These are phyloP conservation scores for Linanthus parryae DNA, from an alignment of 148 eudicot species.

Conservation along the genomic window DNA sequence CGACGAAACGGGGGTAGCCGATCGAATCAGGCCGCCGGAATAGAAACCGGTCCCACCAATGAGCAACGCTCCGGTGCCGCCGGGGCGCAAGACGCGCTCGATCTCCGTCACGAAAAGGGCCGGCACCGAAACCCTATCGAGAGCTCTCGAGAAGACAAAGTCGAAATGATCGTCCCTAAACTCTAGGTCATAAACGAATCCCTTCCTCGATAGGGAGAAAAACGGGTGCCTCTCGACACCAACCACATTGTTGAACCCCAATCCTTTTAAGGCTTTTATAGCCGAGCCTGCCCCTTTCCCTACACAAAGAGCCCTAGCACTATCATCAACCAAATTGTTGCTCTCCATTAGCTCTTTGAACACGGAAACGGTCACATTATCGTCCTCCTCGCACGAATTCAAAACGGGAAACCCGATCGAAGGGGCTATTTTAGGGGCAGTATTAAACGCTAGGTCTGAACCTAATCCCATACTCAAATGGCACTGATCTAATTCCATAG, in stretches of 20 bases:
- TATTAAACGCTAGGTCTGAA: conserved; percentile 14
- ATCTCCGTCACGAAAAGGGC: conserved; percentile 69
- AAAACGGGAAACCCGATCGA: conserved; percentile 7
- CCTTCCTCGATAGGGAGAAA: conserved; percentile 47
- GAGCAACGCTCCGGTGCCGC: conserved; percentile 68
- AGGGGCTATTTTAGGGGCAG: conserved; percentile 23
- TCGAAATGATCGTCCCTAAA: conserved; percentile 47
- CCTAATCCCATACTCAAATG: conserved; percentile 23
- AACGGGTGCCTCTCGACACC: conserved; percentile 51
- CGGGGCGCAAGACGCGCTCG: conserved; percentile 74
- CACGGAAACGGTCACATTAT: conserved; percentile 48
- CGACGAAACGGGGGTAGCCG: conserved; percentile 51
- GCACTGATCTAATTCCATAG: conserved; percentile 31
- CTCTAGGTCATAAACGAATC: conserved; percentile 53
- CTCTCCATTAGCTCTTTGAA: conserved; percentile 54
- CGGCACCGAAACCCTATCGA: conserved; percentile 67
- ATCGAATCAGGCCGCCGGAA: conserved; percentile 48
- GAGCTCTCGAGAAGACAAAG: conserved; percentile 59
- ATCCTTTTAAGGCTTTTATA: conserved; percentile 30
- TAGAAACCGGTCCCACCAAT: conserved; percentile 32
- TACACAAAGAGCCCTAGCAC: conserved; percentile 55
- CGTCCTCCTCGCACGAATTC: conserved; percentile 21
- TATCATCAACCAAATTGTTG: conserved; percentile 42
- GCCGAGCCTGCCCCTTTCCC: conserved; percentile 57
- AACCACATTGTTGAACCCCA: conserved; percentile 50